Conservation (phyloP, 495 filamentous ascomycete genomes). For the Annulohypoxylon maeteangense region DNA sequence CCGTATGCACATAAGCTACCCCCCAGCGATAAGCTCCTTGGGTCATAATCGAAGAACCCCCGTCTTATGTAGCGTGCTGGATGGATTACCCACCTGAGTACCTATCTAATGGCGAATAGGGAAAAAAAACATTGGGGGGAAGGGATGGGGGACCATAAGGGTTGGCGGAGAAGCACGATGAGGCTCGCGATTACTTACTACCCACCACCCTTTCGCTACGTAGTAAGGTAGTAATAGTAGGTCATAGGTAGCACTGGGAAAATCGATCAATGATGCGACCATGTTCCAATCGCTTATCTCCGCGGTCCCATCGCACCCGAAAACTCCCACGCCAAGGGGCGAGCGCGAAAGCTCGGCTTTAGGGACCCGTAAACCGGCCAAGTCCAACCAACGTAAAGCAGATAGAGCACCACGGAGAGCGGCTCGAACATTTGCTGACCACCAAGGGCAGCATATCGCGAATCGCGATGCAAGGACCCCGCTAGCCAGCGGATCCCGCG, state of each 20-base stretch:
- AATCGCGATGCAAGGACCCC: not conserved
- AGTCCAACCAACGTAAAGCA: not conserved
- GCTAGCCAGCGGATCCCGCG: not conserved
- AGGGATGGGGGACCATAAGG: not conserved
- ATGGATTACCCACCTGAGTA: not conserved
- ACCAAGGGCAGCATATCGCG: not conserved
- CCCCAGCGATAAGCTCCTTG: not conserved
- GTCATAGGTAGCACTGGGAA: not conserved
- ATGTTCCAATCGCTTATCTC: not conserved
- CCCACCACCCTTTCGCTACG: not conserved
- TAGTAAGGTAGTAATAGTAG: not conserved
- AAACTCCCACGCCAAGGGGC: not conserved
- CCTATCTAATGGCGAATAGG: not conserved
- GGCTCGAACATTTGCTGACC: not conserved
- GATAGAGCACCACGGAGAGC: not conserved
- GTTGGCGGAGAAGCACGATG: not conserved
- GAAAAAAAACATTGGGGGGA: not conserved
- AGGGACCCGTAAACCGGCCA: not conserved
- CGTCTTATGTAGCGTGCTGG: not conserved
- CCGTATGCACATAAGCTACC: not conserved
- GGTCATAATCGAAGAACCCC: not conserved
- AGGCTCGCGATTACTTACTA: not conserved
- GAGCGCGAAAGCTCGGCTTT: not conserved
- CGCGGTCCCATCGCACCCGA: not conserved
- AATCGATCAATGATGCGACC: not conserved